Percentiles rank a stretch among this genome's conserved stretches.
Conservation (phyloP, 331 rosid species). For the Stylosanthes scabra region DNA sequence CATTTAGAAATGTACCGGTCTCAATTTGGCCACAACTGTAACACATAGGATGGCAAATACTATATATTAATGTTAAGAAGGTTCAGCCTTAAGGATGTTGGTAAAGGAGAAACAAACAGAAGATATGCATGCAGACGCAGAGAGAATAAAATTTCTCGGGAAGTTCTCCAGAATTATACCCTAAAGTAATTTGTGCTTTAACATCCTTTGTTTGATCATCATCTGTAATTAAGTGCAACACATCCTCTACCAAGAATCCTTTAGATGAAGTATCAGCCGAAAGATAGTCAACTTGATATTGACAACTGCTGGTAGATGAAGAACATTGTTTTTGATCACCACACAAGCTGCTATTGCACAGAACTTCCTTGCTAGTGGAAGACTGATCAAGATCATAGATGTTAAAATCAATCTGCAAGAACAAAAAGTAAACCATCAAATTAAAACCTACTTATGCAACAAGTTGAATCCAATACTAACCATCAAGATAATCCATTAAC, state of each 20-base stretch:
- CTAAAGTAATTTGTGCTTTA: constrained; percentile 64
- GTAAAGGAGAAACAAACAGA: constrained; percentile 23
- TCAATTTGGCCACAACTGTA: constrained; percentile 85
- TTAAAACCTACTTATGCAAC: background rate
- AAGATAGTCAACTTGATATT: constrained; percentile 57
- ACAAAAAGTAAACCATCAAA: constrained; percentile 27
- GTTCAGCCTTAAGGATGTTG: background rate
- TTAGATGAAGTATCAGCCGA: constrained; percentile 66
- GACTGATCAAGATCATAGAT: constrained; percentile 70
- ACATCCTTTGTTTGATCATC: constrained; percentile 47
- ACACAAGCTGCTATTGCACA: constrained; percentile 68
- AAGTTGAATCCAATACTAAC: constrained; percentile 8
- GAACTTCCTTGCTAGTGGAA: constrained; percentile 62
- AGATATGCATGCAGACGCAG: background rate
- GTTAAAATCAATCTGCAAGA: constrained; percentile 60
- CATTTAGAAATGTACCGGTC: constrained; percentile 68
- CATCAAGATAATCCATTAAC: constrained; percentile 17
- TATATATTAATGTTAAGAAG: constrained; percentile 14
- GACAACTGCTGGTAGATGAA: constrained; percentile 56
- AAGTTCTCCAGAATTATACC: constrained; percentile 54
- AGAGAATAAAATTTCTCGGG: background rate
- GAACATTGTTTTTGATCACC: constrained; percentile 52
- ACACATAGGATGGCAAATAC: constrained; percentile 12
- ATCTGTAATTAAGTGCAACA: constrained; percentile 70
- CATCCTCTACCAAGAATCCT: constrained; percentile 84